Base-by-base conservation (phyloP, 1,139 yeast species). In the Blastobotrys ciferrii region DNA sequence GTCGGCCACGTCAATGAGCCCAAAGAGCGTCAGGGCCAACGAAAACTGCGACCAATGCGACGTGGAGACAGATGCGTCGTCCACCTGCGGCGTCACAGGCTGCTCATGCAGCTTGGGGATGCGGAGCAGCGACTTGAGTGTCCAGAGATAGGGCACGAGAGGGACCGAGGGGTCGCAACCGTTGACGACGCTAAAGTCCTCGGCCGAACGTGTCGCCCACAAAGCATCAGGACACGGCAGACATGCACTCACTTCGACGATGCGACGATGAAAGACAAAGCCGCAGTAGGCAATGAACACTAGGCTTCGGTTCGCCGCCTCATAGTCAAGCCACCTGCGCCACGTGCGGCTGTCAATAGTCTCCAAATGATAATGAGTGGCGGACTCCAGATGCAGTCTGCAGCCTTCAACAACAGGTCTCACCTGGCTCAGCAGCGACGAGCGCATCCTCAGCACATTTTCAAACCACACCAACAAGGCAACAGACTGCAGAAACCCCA, bases 321-420 rank as follows among this genome's bases (percentile, higher is more conserved):
- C 71, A 42, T 60, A 56, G 13, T 53, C 45, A 15, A 60, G 56
- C 71, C 71, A 67, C 35, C 64, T 66, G 30, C 49, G 54, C 71
- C 71, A 67, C 33, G 20, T 49, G 44, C 38, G 41, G 30, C 17
- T 13, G 43, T 9, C 31, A 35, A 14, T 38, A 12, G n/a, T 17
- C 32, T 15, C 32, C 32, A 38, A 13, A 3, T 17, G 42, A 4
- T 14, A 20, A 25, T 28, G 32, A 4, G 19, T 38, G n/a, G 18
- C 12, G 17, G 32, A 15, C 12, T 4, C 25, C 12, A 15, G 14
- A 20, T 33, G 17, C 12, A 19, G 38, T 20, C 17, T 13, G 6
- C 17, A 17, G 23, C 38, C 17, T 3, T 17, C 20, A 7, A 33
- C 4, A 13, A 17, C 12, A 7, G 20, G 38, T 7, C 38, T 18